Evolutionary conservation across 1,284 basidiomycete species (phyloP).

Genomic region (Moesziomyces antarcticus): DNA sequence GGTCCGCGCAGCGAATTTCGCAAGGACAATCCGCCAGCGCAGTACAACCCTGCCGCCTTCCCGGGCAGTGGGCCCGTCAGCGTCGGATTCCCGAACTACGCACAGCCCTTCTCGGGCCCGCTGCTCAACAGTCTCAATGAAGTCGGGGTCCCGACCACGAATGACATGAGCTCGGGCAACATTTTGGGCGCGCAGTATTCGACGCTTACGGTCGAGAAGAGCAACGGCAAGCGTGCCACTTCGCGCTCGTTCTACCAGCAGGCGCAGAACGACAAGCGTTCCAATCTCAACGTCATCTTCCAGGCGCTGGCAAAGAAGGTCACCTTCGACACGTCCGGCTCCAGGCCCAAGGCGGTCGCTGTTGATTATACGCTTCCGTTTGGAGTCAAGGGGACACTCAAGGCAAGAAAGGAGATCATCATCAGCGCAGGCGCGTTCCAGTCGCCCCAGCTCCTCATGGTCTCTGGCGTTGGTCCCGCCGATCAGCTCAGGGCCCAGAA

Average conservation of each 20-base stretch:
- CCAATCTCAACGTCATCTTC: slow-evolving; percentile 61
- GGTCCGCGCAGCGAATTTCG: slow-evolving; percentile 33
- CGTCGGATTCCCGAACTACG: slow-evolving; percentile 51
- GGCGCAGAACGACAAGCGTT: slow-evolving; percentile 21
- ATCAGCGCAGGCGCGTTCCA: slow-evolving; percentile 61
- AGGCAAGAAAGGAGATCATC: slow-evolving; percentile 60
- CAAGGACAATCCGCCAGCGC: slow-evolving; percentile 36
- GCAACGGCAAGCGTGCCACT: slow-evolving; percentile 37
- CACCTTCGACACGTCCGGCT: slow-evolving; percentile 66
- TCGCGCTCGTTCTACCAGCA: slow-evolving; percentile 52
- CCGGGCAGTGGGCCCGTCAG: slow-evolving; percentile 34
- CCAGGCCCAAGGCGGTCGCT: slow-evolving; percentile 57
- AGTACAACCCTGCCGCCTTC: slow-evolving; percentile 48
- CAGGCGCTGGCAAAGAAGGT: slow-evolving; percentile 60
- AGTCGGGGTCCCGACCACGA: slow-evolving; percentile 40
- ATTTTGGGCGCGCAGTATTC: slow-evolving; percentile 64
- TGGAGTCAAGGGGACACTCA: slow-evolving; percentile 31
- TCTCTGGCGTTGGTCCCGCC: slow-evolving; percentile 54
- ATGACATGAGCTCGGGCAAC: slow-evolving; percentile 58
- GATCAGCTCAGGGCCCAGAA: slow-evolving; percentile 35
- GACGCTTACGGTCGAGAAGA: slow-evolving; percentile 37
- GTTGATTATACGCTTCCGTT: slow-evolving; percentile 41
- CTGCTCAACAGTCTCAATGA: slow-evolving; percentile 46
- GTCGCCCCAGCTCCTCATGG: slow-evolving; percentile 64
- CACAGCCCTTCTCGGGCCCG: slow-evolving; percentile 49